Evolutionary conservation across 169 alveolate species (phyloP), one percentile per base, ranked within the genome.

Genomic region (Babesia bovis): DNA sequence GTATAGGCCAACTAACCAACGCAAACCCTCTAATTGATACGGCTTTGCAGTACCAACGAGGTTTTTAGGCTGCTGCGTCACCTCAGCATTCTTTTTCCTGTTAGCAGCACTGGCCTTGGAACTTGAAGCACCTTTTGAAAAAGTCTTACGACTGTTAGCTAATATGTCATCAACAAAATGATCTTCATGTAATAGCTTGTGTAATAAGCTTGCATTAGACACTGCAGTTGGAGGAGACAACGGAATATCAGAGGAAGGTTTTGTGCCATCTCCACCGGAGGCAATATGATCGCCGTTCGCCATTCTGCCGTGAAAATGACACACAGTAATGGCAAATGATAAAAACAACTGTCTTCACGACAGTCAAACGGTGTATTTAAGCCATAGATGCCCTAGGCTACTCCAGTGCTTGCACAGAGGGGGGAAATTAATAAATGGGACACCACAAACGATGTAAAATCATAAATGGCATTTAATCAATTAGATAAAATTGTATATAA

Each of bases 1-100:
- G 75, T 95, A 96, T 25, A 97, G 89, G 55, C 94, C 95, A 72
- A 95, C 98, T 33, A 97, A 86, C 99, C 99, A 97, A 79, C 97
- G 91, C 25, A 97, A 85, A 1, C 99, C 99, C 75, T 96, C 98
- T 49, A 97, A 74, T 71, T 97, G 97, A 82, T 97, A 96, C 40
- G 96, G 98, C 77, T 96, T 97, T 57, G 96, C 87, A 0, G 82
- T 85, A 13, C 99, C 99, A 47, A 74, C 78, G 38, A 87, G 63
- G 23, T 66, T 83, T 15, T 36, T 40, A 4, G 93, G 93, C 41
- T 87, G 93, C 0, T 57, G 61, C 13, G 59, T 32, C 4, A 59
- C 66, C 9, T 45, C 79, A 5, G 25, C 63, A 0, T 57, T 59
- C 56, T 33, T 55, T 33, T 51, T 61, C 52, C 68, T 50, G 45